A percentile compares a stretch with the other conserved stretches of the same genome.
These are phyloP conservation scores for Phytophthora fragariaefolia DNA, from an alignment of 352 stramenopile genomes.

Conservation along the genomic window DNA sequence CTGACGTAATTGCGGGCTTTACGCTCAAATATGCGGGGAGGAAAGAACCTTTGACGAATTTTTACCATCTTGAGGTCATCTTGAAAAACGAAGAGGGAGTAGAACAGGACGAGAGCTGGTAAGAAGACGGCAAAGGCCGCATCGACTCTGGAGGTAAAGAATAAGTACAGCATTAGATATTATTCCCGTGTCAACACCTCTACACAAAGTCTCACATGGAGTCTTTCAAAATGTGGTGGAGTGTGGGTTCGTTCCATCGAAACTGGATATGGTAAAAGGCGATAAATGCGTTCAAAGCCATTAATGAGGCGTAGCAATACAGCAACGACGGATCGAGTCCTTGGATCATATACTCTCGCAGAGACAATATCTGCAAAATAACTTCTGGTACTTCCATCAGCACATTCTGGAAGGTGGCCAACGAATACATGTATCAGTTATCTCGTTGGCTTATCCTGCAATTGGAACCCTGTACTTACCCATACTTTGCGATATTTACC, in stretches of 20 bases:
- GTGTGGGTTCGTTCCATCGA: conserved; percentile 34
- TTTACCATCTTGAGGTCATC: conserved; percentile 41
- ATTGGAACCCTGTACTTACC: conserved; percentile 14
- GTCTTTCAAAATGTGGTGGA: conserved; percentile 46
- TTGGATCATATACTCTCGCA: conserved; percentile 36
- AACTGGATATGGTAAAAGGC: conserved; percentile 47
- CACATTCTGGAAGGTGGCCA: conserved; percentile 30
- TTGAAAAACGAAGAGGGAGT: conserved; percentile 40
- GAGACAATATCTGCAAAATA: conserved; percentile 33
- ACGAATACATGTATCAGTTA: too few species aligned
- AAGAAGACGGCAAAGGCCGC: conserved; percentile 48
- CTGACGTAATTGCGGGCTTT: conserved; percentile 41
- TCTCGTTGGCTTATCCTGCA: too few species aligned
- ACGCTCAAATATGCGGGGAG: conserved; percentile 41
- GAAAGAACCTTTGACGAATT: conserved; percentile 49
- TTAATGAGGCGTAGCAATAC: conserved; percentile 43
- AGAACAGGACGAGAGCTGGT: conserved; percentile 37
- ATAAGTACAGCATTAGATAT: neutral
- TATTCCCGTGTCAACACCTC: neutral
- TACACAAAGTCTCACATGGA: conserved; percentile 35
- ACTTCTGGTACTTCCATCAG: conserved; percentile 42
- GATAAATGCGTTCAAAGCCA: conserved; percentile 46
- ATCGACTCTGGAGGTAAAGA: conserved; percentile 34
- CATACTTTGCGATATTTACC: conserved; percentile 39
- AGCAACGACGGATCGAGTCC: conserved; percentile 34